Conservation (phyloP, 2,329 filamentous ascomycete genomes). For the Trichoderma aggressivum region DNA sequence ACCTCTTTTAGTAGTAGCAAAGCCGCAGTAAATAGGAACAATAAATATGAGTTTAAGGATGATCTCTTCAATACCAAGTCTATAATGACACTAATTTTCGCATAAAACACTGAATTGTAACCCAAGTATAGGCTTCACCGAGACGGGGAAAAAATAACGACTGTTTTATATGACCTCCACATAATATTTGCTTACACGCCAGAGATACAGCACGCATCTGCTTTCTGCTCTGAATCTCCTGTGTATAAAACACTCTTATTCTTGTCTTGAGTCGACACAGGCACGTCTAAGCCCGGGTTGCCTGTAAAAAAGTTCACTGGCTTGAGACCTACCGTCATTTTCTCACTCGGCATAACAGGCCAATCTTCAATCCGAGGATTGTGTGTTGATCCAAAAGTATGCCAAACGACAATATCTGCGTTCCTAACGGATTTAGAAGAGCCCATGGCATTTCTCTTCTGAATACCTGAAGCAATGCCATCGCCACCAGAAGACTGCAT, state of each 20-base stretch:
- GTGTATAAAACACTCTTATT: neutral
- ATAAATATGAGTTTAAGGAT: too few species aligned
- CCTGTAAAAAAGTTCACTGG: conserved; percentile 52
- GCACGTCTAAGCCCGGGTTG: neutral
- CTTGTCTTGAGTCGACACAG: neutral
- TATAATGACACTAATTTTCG: too few species aligned
- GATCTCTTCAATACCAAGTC: too few species aligned
- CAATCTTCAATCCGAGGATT: conserved; percentile 62
- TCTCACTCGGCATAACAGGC: conserved; percentile 65
- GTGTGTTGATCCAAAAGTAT: conserved; percentile 60
- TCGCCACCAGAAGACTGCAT: conserved; percentile 46
- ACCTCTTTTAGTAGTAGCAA: neutral
- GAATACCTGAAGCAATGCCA: conserved; percentile 29
- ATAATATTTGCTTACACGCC: neutral
- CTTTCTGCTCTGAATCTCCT: neutral
- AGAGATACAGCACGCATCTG: neutral
- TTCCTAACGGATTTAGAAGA: conserved; percentile 31
- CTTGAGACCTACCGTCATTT: conserved; percentile 48
- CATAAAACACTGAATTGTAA: too few species aligned
- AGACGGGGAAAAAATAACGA: too few species aligned
- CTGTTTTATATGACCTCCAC: too few species aligned
- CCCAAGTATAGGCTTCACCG: too few species aligned
- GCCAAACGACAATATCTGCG: conserved; percentile 55
- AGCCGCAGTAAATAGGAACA: neutral
- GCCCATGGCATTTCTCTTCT: neutral